Evolutionary conservation across 768 basidiomycete species (phyloP).

Genomic region (Candolleomyces eurysporus): DNA sequence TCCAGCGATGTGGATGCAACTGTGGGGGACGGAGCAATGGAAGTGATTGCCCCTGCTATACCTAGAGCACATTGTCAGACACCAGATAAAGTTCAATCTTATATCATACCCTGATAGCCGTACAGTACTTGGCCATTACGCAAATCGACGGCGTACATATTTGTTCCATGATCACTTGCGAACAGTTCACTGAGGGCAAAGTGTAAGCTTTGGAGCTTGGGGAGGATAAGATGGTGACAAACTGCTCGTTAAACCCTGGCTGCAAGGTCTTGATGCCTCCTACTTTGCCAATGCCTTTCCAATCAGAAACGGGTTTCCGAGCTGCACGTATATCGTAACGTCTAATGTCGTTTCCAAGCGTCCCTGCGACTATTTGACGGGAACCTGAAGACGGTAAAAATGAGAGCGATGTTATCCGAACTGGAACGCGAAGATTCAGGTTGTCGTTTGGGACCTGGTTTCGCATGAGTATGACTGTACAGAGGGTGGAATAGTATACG

Average conservation of each 20-base stretch:
- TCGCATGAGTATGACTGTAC: neutral
- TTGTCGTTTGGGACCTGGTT: constrained; percentile 67
- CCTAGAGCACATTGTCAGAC: constrained; percentile 37
- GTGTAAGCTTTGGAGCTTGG: neutral
- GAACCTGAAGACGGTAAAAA: constrained; percentile 46
- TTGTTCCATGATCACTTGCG: constrained; percentile 61
- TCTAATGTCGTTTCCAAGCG: constrained; percentile 68
- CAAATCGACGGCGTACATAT: constrained; percentile 64
- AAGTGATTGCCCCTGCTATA: constrained; percentile 66
- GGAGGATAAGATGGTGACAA: constrained; percentile 20
- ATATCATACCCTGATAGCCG: constrained; percentile 59
- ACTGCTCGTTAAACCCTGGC: constrained; percentile 65
- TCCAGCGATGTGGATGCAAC: constrained; percentile 67
- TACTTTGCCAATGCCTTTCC: constrained; percentile 55
- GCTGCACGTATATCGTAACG: constrained; percentile 75
- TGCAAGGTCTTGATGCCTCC: constrained; percentile 62
- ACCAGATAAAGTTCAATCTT: neutral
- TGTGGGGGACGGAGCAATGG: constrained; percentile 55
- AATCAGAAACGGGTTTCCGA: constrained; percentile 66
- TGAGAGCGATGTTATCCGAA: constrained; percentile 68
- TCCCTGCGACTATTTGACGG: constrained; percentile 67
- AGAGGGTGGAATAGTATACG: neutral
- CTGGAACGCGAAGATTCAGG: constrained; percentile 73
- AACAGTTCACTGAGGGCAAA: constrained; percentile 59
- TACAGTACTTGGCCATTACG: constrained; percentile 65